phyloP scores from a whole-genome alignment of 495 filamentous ascomycete genomes.

The Tuber magnatum region DNA sequence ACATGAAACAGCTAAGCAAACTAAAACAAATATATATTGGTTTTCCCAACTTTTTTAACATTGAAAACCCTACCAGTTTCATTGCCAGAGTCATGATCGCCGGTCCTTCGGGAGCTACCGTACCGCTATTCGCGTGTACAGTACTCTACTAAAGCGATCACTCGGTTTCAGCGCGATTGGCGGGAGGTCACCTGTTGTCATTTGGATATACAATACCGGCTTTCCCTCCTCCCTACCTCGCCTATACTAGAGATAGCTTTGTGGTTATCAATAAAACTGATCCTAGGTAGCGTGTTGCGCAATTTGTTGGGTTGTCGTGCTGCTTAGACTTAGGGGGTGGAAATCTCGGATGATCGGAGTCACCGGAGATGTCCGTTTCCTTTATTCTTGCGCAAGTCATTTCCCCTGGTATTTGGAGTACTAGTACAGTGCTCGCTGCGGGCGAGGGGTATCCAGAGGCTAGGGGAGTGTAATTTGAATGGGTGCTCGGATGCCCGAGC shows the following conservation, averaged over 20 bases:
- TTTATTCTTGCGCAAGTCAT: not conserved
- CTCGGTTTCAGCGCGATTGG: not conserved
- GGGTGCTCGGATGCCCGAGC: not conserved
- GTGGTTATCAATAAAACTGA: not conserved
- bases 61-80: not conserved
- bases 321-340: not conserved
- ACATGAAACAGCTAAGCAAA: not conserved
- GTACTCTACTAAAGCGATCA: not conserved
- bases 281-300: not conserved
- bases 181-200: not conserved
- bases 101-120: not conserved
- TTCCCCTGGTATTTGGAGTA: not conserved
- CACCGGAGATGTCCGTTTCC: not conserved
- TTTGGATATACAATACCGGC: not conserved
- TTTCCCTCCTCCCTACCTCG: not conserved
- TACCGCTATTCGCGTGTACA: not conserved
- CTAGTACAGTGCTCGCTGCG: not conserved
- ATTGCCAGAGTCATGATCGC: not conserved
- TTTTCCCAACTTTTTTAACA: not conserved
- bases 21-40: not conserved
- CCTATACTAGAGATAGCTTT: not conserved
- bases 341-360: not conserved
- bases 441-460: not conserved
- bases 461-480: not conserved
- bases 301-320: not conserved